These are phyloP conservation scores for Malbranchea cinnamomea DNA, from an alignment of 2,329 filamentous ascomycete species.

Conservation along the genomic window DNA sequence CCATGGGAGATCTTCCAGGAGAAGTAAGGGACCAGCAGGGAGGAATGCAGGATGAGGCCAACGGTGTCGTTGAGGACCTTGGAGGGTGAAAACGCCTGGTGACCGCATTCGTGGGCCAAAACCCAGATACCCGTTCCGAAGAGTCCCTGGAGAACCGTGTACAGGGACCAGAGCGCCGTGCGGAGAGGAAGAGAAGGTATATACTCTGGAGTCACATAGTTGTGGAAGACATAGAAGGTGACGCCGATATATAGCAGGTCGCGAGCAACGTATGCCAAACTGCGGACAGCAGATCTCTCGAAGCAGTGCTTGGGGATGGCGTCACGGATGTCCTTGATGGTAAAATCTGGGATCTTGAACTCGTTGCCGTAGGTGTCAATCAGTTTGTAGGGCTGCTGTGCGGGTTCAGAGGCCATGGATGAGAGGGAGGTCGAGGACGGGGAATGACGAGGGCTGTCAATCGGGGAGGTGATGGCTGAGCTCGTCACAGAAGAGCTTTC, in stretches of 20 bases:
- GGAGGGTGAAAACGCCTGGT: slow-evolving; percentile 91
- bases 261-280: slow-evolving; percentile 70
- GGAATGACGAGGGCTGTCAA: slow-evolving; percentile 47
- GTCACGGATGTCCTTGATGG: slow-evolving; percentile 92
- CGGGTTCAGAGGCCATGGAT: slow-evolving; percentile 59
- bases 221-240: slow-evolving; percentile 82
- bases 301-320: slow-evolving; percentile 98
- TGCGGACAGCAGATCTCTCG: slow-evolving; percentile 62
- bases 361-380: slow-evolving; percentile 89
- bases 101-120: slow-evolving; percentile 92
- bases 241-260: slow-evolving; percentile 57
- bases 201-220: slow-evolving; percentile 71
- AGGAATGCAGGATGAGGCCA: slow-evolving; percentile 80
- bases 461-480: slow-evolving; percentile 40
- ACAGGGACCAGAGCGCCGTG: slow-evolving; percentile 48
- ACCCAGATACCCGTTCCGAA: slow-evolving; percentile 94
- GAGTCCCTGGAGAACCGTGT: slow-evolving; percentile 75
- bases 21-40: slow-evolving; percentile 89
- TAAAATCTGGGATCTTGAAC: slow-evolving; percentile 87
- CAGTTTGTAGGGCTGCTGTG: slow-evolving; percentile 40
- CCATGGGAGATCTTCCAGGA: slow-evolving; percentile 99
- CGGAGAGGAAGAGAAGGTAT: slow-evolving; percentile 57
- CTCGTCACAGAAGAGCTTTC: slow-evolving; percentile 40
- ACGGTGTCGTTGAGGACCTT: slow-evolving; percentile 81
- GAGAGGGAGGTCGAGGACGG: slow-evolving; percentile 82